Evolutionary conservation across 768 basidiomycete species (phyloP), one percentile per base, ranked within the genome.

Genomic region (Gymnopilus dilepis): DNA sequence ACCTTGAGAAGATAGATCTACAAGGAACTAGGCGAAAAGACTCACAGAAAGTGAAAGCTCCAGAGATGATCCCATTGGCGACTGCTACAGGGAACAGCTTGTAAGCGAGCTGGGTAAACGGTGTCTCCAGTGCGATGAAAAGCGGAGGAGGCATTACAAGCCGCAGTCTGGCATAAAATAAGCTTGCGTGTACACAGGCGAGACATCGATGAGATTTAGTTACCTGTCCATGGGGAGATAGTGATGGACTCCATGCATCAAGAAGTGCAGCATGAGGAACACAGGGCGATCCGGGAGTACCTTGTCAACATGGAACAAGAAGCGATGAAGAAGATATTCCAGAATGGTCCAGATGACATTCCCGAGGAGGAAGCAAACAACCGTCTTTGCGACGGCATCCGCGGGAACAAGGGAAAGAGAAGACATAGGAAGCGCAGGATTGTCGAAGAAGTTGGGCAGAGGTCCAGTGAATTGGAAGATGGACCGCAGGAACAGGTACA

Each of bases 151-250:
- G 97, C 97, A 99, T 99, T 69, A 99, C 97, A 34, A 99, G 87
- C 65, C 97, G 86, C 69, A 98, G 77, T 59, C 94, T 92, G 34
- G 26, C 12, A 6, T 43, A 33, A 41, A 54, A 62, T 41, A 28
- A 54, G 52, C 52, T 37, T n/a, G 38, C 52, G 34, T 26, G 33
- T 54, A 38, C 37, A 5, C 4, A 33, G 12, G 31, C 37, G 6
- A 38, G 26, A 22, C 38, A 38, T 40, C n/a, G 6, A 24, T 40
- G 34, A 38, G 34, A 54, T 15, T 11, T 17, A 38, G 85, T 63
- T 70, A 93, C 91, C 87, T 81, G 71, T 97, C 95, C 95, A 98
- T 97, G 15, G 95, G 97, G 65, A 99, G 80, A 71, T 96, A 99
- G 75, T 99, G 97, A 72, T 99, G 97, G 34, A 99, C 87, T 15